These are phyloP conservation scores for Gelatoporia subvermispora DNA, from an alignment of 768 basidiomycete genomes.

Conservation along the genomic window DNA sequence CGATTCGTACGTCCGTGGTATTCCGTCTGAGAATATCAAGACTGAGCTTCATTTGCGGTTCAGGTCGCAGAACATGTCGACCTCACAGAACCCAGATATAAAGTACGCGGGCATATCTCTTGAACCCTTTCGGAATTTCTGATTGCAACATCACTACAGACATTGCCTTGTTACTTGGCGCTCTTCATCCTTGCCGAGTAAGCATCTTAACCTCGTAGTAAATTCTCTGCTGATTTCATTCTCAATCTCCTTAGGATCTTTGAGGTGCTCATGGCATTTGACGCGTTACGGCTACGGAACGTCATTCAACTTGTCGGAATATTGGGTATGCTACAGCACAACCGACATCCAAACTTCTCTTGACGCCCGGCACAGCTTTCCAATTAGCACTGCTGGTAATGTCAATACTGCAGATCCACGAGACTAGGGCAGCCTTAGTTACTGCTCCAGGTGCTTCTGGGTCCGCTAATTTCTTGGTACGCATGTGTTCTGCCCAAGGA, in stretches of 20 bases:
- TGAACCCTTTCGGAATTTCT: not conserved
- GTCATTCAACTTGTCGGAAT: conserved; percentile 75
- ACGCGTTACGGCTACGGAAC: conserved; percentile 77
- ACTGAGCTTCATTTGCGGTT: not conserved
- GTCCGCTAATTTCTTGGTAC: conserved; percentile 33
- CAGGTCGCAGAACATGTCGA: conserved; percentile 52
- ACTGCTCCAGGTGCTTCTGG: conserved; percentile 29
- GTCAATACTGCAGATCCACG: conserved; percentile 70
- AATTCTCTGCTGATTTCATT: not conserved
- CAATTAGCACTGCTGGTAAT: conserved; percentile 71
- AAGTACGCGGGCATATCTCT: conserved; percentile 31
- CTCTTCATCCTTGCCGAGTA: conserved; percentile 82
- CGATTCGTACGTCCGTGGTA: conserved; percentile 41
- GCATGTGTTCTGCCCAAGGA: conserved; percentile 17
- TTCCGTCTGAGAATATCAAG: not conserved
- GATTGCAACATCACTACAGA: conserved; percentile 36
- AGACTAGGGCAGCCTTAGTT: conserved; percentile 64
- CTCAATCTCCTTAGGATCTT: conserved; percentile 55
- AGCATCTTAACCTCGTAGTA: conserved; percentile 11
- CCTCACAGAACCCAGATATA: conserved; percentile 42
- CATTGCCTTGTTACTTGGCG: conserved; percentile 80
- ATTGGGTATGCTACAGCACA: conserved; percentile 40
- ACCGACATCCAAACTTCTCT: not conserved
- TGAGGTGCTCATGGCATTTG: conserved; percentile 74
- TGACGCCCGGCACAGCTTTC: conserved; percentile 45